A percentile compares a stretch with the other conserved stretches of the same genome.
Evolutionary conservation across 768 basidiomycete genomes (phyloP).

Genomic region (Candolleomyces eurysporus): DNA sequence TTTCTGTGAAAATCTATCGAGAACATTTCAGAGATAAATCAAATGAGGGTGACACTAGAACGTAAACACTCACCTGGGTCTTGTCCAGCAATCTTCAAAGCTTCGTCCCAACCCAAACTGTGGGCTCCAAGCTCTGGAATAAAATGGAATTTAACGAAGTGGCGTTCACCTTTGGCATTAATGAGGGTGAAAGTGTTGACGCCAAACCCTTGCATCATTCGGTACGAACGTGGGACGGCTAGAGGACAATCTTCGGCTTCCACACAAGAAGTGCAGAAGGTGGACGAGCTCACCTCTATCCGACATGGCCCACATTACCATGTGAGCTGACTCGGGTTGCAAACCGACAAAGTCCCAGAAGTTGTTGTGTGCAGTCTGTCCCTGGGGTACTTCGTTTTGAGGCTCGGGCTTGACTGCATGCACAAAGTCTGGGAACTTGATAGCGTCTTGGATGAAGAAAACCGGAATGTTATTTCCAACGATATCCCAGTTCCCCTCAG

Average conservation of each 20-base stretch:
- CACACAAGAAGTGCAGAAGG: neutral
- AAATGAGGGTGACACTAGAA: neutral
- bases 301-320: constrained; percentile 84
- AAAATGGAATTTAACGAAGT: constrained; percentile 90
- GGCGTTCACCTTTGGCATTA: constrained; percentile 61
- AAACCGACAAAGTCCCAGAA: constrained; percentile 85
- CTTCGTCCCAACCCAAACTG: constrained; percentile 87
- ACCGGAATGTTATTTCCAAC: constrained; percentile 85
- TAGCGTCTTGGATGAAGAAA: constrained; percentile 78
- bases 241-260: neutral
- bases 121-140: constrained; percentile 81
- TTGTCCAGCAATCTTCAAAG: constrained; percentile 76
- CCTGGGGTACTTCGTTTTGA: constrained; percentile 73
- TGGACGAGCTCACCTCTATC: constrained; percentile 49
- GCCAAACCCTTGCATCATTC: constrained; percentile 89
- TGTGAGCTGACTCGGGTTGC: constrained; percentile 69
- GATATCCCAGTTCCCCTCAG: constrained; percentile 85
- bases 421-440: constrained; percentile 84
- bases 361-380: constrained; percentile 74
- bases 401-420: constrained; percentile 88
- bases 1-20: constrained; percentile 77
- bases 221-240: constrained; percentile 78
- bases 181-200: constrained; percentile 83
- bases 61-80: constrained; percentile 58
- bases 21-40: neutral